Base-by-base conservation (phyloP, 2,329 filamentous ascomycete genomes). In the Colletotrichum trifolii region DNA sequence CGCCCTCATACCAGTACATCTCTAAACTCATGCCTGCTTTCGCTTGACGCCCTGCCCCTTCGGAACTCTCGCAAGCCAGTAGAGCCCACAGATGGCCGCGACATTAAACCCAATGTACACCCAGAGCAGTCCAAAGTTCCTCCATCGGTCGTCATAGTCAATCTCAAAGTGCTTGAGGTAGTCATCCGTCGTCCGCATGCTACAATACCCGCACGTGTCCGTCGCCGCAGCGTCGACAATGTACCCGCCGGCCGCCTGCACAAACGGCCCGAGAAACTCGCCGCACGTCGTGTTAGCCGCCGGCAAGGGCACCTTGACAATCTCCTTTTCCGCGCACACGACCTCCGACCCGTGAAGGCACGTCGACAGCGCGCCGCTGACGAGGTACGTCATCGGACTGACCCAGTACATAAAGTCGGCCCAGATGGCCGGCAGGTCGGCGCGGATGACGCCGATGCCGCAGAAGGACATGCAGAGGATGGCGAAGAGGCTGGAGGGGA, bases 51-150 rank as follows among this genome's bases (percentile, higher is more conserved):
- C 61, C 25, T 65, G 60, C 3, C 38, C 45, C 55, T 71, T 71
- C 1, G 74, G 75, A 46, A 77, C 72, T 2, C 75, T 70, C 2
- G 65, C 73, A 69, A 81, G 67, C 77, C 77, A 84, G 69, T 85
- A 85, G 47, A 85, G 72, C 15, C 77, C 71, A 8, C 87, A 75
- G 0, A 83, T 83, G 0, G 76, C 82, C 38, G 74, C 69, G 46
- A 85, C 73, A 68, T 87, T 87, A 74, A 87, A 85, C 36, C 78
- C 75, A 66, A 85, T 81, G 62, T 83, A 87, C 0, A 78, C 81
- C 76, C 82, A 87, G 56, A 86, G 76, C 33, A 89, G 78, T 3
- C 86, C 83, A 54, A 81, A 82, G 34, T 69, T 60, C 6, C 85
- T 79, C 84, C 85, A 88, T n/a, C 83, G 73, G 45, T 85, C 71